Percentiles rank a stretch among this genome's conserved stretches.
Evolutionary conservation across 805 yeast species (phyloP).

Genomic region (Saturnispora besseyi): DNA sequence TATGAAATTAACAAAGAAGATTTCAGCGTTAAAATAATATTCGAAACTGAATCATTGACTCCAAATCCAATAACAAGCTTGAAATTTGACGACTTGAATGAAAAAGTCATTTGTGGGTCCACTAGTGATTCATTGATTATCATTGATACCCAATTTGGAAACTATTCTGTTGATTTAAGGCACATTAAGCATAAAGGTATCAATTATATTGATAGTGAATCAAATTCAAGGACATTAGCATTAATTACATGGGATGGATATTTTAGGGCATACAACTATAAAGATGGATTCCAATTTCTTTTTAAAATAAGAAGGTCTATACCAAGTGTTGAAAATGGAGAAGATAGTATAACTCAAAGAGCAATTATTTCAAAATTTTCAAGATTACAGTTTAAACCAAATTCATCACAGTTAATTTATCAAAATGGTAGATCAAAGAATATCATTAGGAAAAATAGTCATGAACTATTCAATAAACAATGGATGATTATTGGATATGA

Average conservation of each 20-base stretch:
- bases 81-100: slow-evolving; percentile 20
- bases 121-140: slow-evolving; percentile 2
- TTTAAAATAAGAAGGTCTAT: slow-evolving; percentile 21
- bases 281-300: slow-evolving; percentile 15
- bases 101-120: slow-evolving; percentile 39
- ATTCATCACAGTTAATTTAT: slow-evolving; percentile 9
- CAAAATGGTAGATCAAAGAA: slow-evolving; percentile 28
- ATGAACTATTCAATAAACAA: slow-evolving; percentile 15
- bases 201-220: slow-evolving; percentile 19
- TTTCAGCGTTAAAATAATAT: slow-evolving; percentile 14
- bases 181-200: slow-evolving; percentile 33
- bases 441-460: slow-evolving; percentile 24
- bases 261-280: slow-evolving; percentile 28
- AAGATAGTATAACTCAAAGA: slow-evolving; percentile 1
- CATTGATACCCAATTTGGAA: not conserved
- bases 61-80: slow-evolving; percentile 52
- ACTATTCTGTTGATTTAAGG: not conserved
- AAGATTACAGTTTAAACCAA: slow-evolving; percentile 16
- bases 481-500: slow-evolving; percentile 28
- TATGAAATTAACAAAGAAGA: slow-evolving; percentile 17
- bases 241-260: slow-evolving; percentile 47
- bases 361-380: slow-evolving; percentile 12
- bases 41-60: slow-evolving; percentile 28
- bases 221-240: slow-evolving; percentile 23
- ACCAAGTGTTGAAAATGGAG: slow-evolving; percentile 19